Evolutionary conservation across 345 rosid species (phyloP).

Genomic region (Syzygium grande): DNA sequence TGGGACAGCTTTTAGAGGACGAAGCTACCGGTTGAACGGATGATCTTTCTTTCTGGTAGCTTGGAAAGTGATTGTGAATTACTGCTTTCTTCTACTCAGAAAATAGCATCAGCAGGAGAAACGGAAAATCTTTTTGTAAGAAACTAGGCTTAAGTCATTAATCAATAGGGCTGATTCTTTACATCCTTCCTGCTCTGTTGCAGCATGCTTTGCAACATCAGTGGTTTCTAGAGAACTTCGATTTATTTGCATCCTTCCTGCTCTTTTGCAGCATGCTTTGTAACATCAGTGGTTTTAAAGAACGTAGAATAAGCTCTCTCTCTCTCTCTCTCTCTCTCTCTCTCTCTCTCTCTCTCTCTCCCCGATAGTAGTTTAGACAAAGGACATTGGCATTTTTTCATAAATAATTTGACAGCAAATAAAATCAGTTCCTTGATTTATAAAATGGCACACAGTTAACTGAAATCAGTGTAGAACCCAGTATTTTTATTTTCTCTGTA

Average conservation of each 20-base stretch:
- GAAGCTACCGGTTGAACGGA: conserved; percentile 15
- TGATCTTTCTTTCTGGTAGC: background rate
- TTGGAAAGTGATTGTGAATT: background rate
- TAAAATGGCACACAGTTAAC: background rate
- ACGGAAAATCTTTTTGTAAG: background rate
- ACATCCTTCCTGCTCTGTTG: background rate
- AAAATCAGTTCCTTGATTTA: background rate
- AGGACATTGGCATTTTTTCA: background rate
- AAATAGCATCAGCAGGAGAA: background rate
- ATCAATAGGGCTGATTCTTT: background rate
- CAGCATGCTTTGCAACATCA: background rate
- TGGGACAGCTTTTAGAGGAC: conserved; percentile 14
- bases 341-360: background rate
- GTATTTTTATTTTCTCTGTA: background rate
- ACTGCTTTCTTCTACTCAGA: background rate
- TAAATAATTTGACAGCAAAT: background rate
- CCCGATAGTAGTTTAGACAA: background rate
- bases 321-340: background rate
- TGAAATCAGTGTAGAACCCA: background rate
- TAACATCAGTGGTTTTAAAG: background rate
- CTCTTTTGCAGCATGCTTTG: background rate
- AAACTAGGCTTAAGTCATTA: background rate
- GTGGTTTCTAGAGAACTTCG: background rate
- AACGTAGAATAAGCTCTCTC: background rate
- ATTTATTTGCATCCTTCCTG: background rate